Evolutionary conservation across 2,329 filamentous ascomycete genomes (phyloP).

Genomic region (Claviceps purpurea): DNA sequence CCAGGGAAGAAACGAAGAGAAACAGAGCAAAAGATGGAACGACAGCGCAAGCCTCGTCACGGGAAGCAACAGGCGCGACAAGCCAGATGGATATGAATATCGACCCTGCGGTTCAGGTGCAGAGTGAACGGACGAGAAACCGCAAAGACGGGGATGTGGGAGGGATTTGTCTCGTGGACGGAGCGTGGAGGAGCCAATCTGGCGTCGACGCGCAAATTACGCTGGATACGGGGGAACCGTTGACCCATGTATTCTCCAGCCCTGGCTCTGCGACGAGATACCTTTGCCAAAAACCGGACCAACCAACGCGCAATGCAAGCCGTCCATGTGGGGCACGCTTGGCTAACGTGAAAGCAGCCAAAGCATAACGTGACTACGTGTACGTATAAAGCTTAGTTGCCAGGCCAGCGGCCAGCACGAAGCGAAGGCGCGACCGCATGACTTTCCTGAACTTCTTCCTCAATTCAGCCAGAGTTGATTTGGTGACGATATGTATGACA

Average conservation of each 20-base stretch:
- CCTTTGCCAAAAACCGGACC: neutral
- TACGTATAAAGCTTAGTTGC: too few relatives aligned
- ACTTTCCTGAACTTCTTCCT: too few relatives aligned
- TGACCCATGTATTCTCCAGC: neutral
- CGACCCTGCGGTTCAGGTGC: constrained; percentile 7
- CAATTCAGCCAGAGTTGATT: too few relatives aligned
- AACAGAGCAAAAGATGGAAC: neutral
- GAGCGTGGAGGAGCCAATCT: neutral
- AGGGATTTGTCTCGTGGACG: constrained; percentile 3
- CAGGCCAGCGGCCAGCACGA: too few relatives aligned
- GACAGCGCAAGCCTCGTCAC: constrained; percentile 2
- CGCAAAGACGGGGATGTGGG: constrained; percentile 4
- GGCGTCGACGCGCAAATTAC: neutral
- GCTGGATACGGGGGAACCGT: neutral
- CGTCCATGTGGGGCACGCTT: too few relatives aligned
- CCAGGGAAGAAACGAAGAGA: neutral
- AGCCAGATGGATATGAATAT: constrained; percentile 5
- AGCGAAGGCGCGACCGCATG: too few relatives aligned
- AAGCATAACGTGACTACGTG: too few relatives aligned
- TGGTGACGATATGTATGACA: too few relatives aligned
- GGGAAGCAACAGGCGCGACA: constrained; percentile 2
- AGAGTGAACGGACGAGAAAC: constrained; percentile 4
- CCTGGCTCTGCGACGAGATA: neutral
- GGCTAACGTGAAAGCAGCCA: too few relatives aligned
- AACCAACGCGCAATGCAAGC: too few relatives aligned